phyloP scores from a whole-genome alignment of 805 yeast genomes.

The Lipomyces oligophaga region DNA sequence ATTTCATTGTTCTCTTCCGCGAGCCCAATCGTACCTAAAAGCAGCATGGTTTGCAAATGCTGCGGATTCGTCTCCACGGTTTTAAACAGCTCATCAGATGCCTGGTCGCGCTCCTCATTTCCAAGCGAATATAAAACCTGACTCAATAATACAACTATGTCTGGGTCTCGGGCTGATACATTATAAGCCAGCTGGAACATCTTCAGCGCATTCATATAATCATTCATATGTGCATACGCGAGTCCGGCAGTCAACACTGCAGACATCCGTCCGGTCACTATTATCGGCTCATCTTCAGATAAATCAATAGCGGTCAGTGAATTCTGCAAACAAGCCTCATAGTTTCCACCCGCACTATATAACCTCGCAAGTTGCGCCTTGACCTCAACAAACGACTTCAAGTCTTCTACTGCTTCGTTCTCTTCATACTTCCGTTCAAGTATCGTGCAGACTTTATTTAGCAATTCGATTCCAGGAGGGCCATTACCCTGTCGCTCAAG shows the following conservation, averaged over 20 bases:
- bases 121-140: constrained; percentile 76
- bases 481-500: constrained; percentile 67
- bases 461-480: constrained; percentile 49
- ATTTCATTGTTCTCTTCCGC: constrained; percentile 58
- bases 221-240: constrained; percentile 57
- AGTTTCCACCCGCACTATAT: constrained; percentile 56
- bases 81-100: constrained; percentile 73
- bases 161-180: constrained; percentile 50
- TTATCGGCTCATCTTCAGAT: constrained; percentile 26
- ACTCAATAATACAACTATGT: constrained; percentile 67
- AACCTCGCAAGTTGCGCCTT: constrained; percentile 72
- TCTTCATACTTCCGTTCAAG: constrained; percentile 57
- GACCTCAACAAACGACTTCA: constrained; percentile 53
- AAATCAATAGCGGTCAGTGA: constrained; percentile 48
- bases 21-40: constrained; percentile 74
- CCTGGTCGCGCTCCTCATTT: constrained; percentile 73
- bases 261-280: constrained; percentile 42
- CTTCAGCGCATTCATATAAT: constrained; percentile 62
- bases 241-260: constrained; percentile 70
- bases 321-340: constrained; percentile 52
- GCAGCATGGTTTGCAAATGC: constrained; percentile 60
- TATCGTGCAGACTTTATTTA: constrained; percentile 45
- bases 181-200: constrained; percentile 64
- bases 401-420: constrained; percentile 46
- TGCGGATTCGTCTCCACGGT: constrained; percentile 63